Evolutionary conservation across 352 stramenopile species (phyloP).

Genomic region (Phytophthora multivora): DNA sequence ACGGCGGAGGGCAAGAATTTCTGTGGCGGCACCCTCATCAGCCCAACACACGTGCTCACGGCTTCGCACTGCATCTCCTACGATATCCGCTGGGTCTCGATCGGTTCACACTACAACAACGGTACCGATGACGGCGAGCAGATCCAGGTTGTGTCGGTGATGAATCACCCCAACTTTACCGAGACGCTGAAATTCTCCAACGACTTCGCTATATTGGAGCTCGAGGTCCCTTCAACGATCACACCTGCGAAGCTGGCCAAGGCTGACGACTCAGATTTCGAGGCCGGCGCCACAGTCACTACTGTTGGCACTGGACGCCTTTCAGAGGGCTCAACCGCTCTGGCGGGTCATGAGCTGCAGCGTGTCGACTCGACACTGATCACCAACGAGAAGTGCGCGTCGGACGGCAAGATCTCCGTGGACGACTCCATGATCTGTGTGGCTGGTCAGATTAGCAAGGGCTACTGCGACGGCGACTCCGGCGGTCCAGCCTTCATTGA

Average conservation of each 20-base stretch:
- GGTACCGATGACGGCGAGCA: conserved; percentile 49
- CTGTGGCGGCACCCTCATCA: conserved; percentile 51
- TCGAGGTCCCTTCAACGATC: conserved; percentile 39
- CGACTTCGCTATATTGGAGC: conserved; percentile 66
- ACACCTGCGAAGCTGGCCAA: conserved; percentile 40
- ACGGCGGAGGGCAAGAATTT: conserved; percentile 35
- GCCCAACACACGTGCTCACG: conserved; percentile 41
- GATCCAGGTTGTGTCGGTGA: conserved; percentile 50
- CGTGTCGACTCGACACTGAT: conserved; percentile 47
- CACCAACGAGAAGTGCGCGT: conserved; percentile 42
- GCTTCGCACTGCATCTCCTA: conserved; percentile 52
- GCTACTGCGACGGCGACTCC: conserved; percentile 68
- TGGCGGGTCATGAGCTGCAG: conserved; percentile 30
- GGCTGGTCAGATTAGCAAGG: conserved; percentile 43
- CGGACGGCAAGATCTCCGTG: conserved; percentile 23
- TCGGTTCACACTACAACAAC: conserved; percentile 63
- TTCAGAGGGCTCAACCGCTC: conserved; percentile 24
- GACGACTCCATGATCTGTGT: conserved; percentile 66
- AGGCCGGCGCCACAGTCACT: conserved; percentile 31
- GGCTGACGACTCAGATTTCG: conserved; percentile 29
- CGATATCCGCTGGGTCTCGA: conserved; percentile 46
- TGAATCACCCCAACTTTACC: conserved; percentile 55
- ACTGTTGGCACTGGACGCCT: conserved; percentile 30
- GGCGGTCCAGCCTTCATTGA: conserved; percentile 54
- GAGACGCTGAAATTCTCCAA: conserved; percentile 31